Percentiles rank a stretch among this genome's conserved stretches.
phyloP scores from a whole-genome alignment of 78 protist genomes.

The Diacronema lutheri region DNA sequence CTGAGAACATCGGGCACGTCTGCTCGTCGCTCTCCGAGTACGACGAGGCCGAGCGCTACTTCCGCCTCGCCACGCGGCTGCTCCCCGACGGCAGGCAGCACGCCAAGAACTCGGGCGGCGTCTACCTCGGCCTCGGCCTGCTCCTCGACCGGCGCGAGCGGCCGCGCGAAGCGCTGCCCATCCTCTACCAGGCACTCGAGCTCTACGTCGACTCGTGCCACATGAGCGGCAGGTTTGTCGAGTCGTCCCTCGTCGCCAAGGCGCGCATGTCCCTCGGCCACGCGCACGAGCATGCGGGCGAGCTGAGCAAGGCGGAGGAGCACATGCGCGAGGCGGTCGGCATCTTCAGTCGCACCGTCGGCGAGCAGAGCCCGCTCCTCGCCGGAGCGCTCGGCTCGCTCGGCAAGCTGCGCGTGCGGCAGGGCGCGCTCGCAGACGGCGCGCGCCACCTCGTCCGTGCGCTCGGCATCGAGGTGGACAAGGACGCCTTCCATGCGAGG shows the following conservation, averaged over 20 bases:
- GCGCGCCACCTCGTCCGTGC: neutral
- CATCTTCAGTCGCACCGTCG: neutral
- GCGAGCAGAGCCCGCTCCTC: neutral
- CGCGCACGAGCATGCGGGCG: neutral
- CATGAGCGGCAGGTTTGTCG: neutral
- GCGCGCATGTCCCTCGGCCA: conserved; percentile 26
- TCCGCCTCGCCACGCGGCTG: neutral
- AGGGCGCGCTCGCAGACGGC: neutral
- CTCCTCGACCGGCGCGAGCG: conserved; percentile 7
- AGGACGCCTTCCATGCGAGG: conserved; percentile 2
- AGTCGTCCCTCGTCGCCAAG: conserved; percentile 10
- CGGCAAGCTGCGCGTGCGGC: neutral
- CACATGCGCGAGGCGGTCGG: conserved; percentile 9
- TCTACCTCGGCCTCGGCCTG: conserved; percentile 17
- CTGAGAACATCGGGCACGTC: conserved; percentile 8
- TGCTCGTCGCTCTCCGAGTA: neutral
- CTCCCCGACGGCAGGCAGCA: neutral
- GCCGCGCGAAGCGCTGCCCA: conserved; percentile 5
- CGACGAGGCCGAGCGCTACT: neutral
- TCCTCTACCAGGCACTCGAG: conserved; percentile 7
- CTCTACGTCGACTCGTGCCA: neutral
- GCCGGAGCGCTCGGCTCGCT: neutral
- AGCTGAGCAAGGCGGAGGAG: neutral
- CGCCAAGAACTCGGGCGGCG: neutral
- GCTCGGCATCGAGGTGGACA: neutral